phyloP scores from a whole-genome alignment of 192 early-diverging fungal species.

The Coemansia javaensis region DNA sequence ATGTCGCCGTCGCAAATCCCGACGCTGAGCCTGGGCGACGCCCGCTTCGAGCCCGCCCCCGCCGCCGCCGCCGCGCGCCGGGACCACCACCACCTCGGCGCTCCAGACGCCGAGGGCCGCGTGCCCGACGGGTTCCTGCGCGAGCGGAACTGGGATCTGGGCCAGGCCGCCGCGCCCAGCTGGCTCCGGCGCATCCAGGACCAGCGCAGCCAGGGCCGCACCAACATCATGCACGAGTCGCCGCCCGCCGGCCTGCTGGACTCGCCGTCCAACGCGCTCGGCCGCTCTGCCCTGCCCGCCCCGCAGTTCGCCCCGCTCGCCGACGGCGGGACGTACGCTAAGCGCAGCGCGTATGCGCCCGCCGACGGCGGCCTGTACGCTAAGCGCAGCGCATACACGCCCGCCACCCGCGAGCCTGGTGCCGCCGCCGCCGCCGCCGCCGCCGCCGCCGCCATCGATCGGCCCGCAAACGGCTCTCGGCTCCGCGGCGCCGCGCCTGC shows the following conservation, averaged over 20 bases:
- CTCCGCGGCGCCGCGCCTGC: constrained; percentile 1
- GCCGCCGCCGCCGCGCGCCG: no score
- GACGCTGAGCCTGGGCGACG: constrained; percentile 25
- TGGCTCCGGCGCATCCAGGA: constrained; percentile 20
- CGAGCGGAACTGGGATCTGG: constrained; percentile 18
- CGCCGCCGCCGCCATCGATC: constrained; percentile 4
- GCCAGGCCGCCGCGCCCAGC: constrained; percentile 8
- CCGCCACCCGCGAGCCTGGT: no score
- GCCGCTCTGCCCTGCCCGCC: constrained; percentile 4
- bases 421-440: no score
- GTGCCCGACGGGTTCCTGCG: constrained; percentile 24
- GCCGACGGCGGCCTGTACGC: no score
- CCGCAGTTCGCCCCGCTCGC: constrained; percentile 14
- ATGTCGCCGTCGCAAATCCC: constrained; percentile 48
- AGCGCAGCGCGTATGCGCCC: no score
- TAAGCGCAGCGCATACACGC: no score
- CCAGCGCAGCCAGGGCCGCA: constrained; percentile 4
- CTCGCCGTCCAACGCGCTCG: constrained; percentile 16
- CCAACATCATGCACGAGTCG: constrained; percentile 19
- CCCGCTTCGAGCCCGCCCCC: constrained; percentile 22
- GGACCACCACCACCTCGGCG: no score
- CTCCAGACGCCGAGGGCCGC: no score
- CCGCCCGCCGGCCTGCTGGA: constrained; percentile 22
- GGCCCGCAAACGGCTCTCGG: not conserved
- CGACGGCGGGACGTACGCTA: constrained; percentile 18